Base-by-base conservation (phyloP, 192 early-diverging fungal genomes). In the Geranomyces michiganensis region DNA sequence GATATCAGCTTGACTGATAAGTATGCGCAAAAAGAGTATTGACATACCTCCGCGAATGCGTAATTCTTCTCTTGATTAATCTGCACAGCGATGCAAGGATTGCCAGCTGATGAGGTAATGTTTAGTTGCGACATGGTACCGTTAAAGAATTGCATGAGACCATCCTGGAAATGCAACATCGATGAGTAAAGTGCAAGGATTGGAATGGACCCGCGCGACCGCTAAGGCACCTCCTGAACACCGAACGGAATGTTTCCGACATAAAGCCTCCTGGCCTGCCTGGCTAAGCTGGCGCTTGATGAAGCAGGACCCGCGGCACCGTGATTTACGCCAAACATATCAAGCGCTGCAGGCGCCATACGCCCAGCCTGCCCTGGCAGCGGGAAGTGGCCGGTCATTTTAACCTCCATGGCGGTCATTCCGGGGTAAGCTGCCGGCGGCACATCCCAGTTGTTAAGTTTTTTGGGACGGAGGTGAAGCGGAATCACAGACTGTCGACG, bases 21-120 rank as follows among this genome's bases (percentile, higher is more conserved):
- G 19, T 14, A 47, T 10, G 46, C 7, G 22, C 58, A 33, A 29
- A 32, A 60, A 60, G 21, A 2, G 7, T 6, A 8, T 60, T 32
- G 31, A 8, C 22, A 30, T 86, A 94, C 93, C 72, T 99, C 96
- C 21, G 96, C 87, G 87, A 98, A 97, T 17, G 95, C 94, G 82
- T 94, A 98, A 71, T 91, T 91, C 77, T 95, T 95, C n/a, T 98
- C 96, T 44, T 87, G 84, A 75, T 96, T 94, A 51, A 97, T 92
- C 75, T 96, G 92, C 21, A 91, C 90, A 32, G 88, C 84, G 19
- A 91, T 80, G 19, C 94, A 92, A 0, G 91, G 90, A 47, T 84
- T 56, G 33, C 90, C 91, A 9, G 90, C 71, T 15, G 85, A 78
- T n/a, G 87, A 84, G 45, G 89, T 90, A 33, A 92, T 77, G 71